Conservation (phyloP, 768 basidiomycete species). For the Leccinum truebloodii region DNA sequence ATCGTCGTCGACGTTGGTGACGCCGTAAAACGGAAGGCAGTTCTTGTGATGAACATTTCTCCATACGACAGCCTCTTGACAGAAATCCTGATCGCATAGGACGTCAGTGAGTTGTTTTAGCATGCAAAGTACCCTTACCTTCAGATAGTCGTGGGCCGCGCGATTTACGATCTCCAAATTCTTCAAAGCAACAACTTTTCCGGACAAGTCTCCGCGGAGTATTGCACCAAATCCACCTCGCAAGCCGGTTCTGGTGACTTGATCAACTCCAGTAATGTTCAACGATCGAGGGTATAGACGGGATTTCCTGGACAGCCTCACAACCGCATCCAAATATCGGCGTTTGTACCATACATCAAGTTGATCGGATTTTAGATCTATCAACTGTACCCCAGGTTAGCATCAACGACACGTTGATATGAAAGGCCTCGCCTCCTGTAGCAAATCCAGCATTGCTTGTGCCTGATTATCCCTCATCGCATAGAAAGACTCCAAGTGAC, state of each 20-base stretch:
- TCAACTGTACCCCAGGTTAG: conserved; percentile 20
- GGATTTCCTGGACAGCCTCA: conserved; percentile 32
- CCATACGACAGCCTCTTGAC: conserved; percentile 33
- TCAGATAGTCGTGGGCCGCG: conserved; percentile 26
- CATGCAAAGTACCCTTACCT: conserved; percentile 18
- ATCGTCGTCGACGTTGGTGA: conserved; percentile 13
- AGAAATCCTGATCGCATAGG: conserved; percentile 25
- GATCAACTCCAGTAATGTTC: conserved; percentile 19
- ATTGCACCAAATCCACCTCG: conserved; percentile 37
- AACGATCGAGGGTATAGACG: conserved; percentile 31
- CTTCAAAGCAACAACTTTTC: conserved; percentile 34
- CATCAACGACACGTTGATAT: not conserved
- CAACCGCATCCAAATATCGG: conserved; percentile 30
- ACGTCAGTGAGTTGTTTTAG: conserved; percentile 1
- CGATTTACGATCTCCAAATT: conserved; percentile 23
- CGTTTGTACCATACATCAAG: conserved; percentile 30
- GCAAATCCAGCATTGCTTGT: conserved; percentile 27
- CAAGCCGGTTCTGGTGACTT: conserved; percentile 5
- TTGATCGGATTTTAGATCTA: conserved; percentile 22
- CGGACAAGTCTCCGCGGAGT: conserved; percentile 29
- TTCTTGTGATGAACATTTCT: conserved; percentile 30
- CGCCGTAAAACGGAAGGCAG: conserved; percentile 34
- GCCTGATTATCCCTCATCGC: conserved; percentile 24
- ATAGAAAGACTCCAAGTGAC: conserved; percentile 20
- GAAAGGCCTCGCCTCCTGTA: conserved; percentile 23